Conservation (phyloP, 768 basidiomycete species). For the Macrolepiota fuliginosa region DNA sequence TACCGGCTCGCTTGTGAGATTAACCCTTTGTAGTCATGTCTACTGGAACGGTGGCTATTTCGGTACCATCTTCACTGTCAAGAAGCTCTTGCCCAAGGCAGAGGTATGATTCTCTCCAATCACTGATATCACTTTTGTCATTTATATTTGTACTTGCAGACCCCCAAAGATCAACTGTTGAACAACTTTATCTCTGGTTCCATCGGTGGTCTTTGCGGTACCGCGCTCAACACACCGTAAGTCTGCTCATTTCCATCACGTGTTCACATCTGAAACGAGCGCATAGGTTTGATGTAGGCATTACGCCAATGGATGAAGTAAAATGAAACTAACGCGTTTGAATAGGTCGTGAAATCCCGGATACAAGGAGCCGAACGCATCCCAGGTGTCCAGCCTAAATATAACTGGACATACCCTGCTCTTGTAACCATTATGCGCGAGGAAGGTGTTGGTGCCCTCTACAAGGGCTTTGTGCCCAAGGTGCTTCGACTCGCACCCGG, state of each 20-base stretch:
- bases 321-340: conserved; percentile 7
- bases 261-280: not conserved
- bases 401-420: conserved; percentile 95
- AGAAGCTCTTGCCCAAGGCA: conserved; percentile 76
- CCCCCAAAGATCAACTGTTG: conserved; percentile 63
- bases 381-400: conserved; percentile 78
- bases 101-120: conserved; percentile 48
- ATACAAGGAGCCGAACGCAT: conserved; percentile 74
- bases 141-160: conserved; percentile 33
- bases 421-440: conserved; percentile 79
- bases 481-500: conserved; percentile 94
- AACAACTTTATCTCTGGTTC: conserved; percentile 94
- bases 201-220: conserved; percentile 89
- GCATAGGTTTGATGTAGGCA: conserved; percentile 32
- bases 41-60: conserved; percentile 98
- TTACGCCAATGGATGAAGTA: not conserved
- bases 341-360: conserved; percentile 91
- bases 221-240: conserved; percentile 89
- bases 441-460: conserved; percentile 82
- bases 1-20: conserved; percentile 7
- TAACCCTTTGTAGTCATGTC: conserved; percentile 51
- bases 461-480: conserved; percentile 96
- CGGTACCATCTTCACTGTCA: conserved; percentile 86
- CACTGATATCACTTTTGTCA: not conserved
- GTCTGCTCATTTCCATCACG: conserved; percentile 19